A percentile compares a stretch with the other conserved stretches of the same genome.
Conservation (phyloP, 2,329 filamentous ascomycete genomes). For the Aspergillus chevalieri region DNA sequence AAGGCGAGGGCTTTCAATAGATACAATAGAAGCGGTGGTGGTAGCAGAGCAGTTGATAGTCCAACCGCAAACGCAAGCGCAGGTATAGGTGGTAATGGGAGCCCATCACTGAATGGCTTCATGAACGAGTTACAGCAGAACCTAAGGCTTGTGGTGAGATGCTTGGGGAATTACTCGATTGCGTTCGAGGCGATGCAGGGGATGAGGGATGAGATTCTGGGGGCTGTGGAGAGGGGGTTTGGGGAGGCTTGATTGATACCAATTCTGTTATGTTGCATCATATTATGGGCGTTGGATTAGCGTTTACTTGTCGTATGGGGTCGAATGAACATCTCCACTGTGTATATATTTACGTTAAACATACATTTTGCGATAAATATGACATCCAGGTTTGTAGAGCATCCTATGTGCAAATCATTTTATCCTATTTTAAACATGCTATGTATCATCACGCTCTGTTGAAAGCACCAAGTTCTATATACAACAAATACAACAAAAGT, state of each 20-base stretch:
- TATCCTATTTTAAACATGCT: too few species aligned
- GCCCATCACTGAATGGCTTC: slow-evolving; percentile 7
- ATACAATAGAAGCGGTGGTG: neutral
- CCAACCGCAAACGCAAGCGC: neutral
- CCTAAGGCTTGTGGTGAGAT: slow-evolving; percentile 12
- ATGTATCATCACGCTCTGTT: too few species aligned
- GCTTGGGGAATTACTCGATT: slow-evolving; percentile 15
- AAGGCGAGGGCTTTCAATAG: slow-evolving; percentile 8
- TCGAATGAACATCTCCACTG: too few species aligned
- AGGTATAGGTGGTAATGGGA: neutral
- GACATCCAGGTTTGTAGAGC: too few species aligned
- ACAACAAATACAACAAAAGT: neutral
- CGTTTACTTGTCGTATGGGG: too few species aligned
- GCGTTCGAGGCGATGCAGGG: slow-evolving; percentile 18
- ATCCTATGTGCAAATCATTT: neutral
- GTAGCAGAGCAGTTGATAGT: neutral
- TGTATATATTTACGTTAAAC: too few species aligned
- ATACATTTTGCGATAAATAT: too few species aligned
- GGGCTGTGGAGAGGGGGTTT: neutral
- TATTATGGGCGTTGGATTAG: too few species aligned
- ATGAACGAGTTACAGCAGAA: slow-evolving; percentile 16
- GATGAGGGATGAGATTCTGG: slow-evolving; percentile 13
- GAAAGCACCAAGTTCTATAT: neutral
- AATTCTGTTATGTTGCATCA: too few species aligned
- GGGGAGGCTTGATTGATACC: too few species aligned